These are phyloP conservation scores for Cokeromyces recurvatus DNA, from an alignment of 371 early-diverging fungal genomes.

Conservation along the genomic window DNA sequence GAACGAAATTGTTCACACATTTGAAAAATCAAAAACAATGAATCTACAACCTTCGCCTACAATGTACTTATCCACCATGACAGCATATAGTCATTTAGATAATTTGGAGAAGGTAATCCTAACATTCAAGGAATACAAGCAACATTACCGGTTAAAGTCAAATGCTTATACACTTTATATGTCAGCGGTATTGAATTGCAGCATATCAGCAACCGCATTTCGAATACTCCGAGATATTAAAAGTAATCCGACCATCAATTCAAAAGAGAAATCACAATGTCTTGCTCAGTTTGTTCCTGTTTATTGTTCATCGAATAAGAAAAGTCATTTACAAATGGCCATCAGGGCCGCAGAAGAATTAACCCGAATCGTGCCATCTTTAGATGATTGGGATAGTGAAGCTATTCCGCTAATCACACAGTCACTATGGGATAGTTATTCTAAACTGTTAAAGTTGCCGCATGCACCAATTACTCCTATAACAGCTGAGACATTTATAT, in stretches of 20 bases:
- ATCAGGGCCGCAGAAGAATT: conserved; percentile 5
- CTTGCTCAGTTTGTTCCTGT: conserved; percentile 7
- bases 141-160: not conserved
- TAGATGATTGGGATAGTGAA: conserved; percentile 3
- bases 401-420: not conserved
- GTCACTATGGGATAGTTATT: conserved; percentile 4
- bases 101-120: conserved; percentile 6
- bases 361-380: not conserved
- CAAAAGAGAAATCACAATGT: conserved; percentile 3
- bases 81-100: conserved; percentile 21
- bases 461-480: not conserved
- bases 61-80: conserved; percentile 19
- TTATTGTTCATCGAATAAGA: too few relatives aligned
- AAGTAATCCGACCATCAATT: not conserved
- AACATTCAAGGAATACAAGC: conserved; percentile 13
- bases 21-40: conserved; percentile 17
- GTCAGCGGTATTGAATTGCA: not conserved
- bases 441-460: not conserved
- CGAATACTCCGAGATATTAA: conserved; percentile 2
- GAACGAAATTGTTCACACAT: conserved; percentile 15
- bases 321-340: not conserved
- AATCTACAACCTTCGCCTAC: conserved; percentile 12
- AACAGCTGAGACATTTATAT: not conserved
- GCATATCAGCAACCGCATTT: not conserved
- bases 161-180: conserved; percentile 13